Evolutionary conservation across 2,329 filamentous ascomycete genomes (phyloP).

Genomic region (Phialophora verrucosa): DNA sequence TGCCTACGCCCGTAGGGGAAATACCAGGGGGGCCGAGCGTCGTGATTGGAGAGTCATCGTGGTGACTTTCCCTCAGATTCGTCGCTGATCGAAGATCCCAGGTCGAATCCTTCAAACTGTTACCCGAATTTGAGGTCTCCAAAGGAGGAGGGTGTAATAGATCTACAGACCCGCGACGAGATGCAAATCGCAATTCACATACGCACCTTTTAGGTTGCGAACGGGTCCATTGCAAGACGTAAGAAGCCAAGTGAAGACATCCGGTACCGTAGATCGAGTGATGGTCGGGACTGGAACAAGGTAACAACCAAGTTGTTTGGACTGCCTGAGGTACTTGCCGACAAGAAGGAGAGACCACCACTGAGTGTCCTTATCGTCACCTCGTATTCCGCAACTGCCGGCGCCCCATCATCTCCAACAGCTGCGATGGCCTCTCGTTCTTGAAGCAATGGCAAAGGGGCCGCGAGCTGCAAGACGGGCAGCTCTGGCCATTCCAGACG

Average conservation of each 20-base stretch:
- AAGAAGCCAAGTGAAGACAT: not conserved
- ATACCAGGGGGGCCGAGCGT: constrained; percentile 5
- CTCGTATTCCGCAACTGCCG: not conserved
- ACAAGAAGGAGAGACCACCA: not conserved
- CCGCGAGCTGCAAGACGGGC: not conserved
- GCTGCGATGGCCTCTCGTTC: not conserved
- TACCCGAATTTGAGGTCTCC: not conserved
- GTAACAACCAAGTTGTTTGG: not conserved
- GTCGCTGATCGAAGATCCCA: not conserved
- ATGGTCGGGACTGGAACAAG: not conserved
- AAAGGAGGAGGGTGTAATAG: too few relatives aligned
- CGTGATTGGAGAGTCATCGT: constrained; percentile 14
- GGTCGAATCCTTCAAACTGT: not conserved
- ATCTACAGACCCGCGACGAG: not conserved
- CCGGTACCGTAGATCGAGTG: not conserved
- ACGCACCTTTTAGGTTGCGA: not conserved
- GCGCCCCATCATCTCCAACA: not conserved
- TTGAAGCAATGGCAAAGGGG: not conserved
- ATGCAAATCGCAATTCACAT: not conserved
- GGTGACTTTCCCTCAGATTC: not conserved
- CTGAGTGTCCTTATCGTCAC: not conserved
- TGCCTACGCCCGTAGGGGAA: constrained; percentile 4
- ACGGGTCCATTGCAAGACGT: not conserved
- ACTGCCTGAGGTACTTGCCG: not conserved
- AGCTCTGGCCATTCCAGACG: not conserved